A percentile compares a stretch with the other conserved stretches of the same genome.
Evolutionary conservation across 2,329 filamentous ascomycete genomes (phyloP).

Genomic region (Fusarium verrucosum): DNA sequence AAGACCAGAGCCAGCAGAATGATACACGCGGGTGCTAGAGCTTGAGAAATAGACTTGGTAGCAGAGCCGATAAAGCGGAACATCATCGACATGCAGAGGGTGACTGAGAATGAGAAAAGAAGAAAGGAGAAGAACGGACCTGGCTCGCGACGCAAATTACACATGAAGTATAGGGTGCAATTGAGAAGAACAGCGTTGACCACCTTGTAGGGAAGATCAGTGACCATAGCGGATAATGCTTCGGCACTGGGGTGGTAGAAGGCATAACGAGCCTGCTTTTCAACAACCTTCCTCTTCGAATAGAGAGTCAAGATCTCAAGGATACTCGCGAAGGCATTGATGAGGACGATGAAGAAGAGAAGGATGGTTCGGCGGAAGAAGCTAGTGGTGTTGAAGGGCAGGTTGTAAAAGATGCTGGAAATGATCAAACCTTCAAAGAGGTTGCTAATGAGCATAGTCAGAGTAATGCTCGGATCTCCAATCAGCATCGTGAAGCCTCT

Average conservation of each 20-base stretch:
- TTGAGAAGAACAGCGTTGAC: constrained; percentile 50
- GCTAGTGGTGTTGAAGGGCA: constrained; percentile 5
- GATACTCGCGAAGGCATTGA: constrained; percentile 35
- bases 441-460: constrained; percentile 36
- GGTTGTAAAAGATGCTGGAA: constrained; percentile 34
- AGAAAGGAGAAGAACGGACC: constrained; percentile 59
- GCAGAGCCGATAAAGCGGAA: constrained; percentile 53
- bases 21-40: constrained; percentile 37
- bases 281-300: constrained; percentile 44
- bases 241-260: constrained; percentile 46
- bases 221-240: constrained; percentile 26
- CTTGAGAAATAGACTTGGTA: constrained; percentile 37
- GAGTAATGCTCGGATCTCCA: constrained; percentile 19
- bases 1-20: constrained; percentile 52
- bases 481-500: constrained; percentile 20
- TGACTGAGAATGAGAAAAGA: constrained; percentile 60
- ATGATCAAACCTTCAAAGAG: constrained; percentile 27
- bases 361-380: constrained; percentile 23
- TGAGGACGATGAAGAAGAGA: constrained; percentile 32
- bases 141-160: constrained; percentile 67
- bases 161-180: constrained; percentile 69
- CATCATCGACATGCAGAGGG: constrained; percentile 71
- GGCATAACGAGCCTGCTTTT: constrained; percentile 48
- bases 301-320: constrained; percentile 40
- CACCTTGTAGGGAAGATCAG: constrained; percentile 35